Base-by-base conservation (phyloP, 1,139 yeast species). In the Debaryomyces fabryi region DNA sequence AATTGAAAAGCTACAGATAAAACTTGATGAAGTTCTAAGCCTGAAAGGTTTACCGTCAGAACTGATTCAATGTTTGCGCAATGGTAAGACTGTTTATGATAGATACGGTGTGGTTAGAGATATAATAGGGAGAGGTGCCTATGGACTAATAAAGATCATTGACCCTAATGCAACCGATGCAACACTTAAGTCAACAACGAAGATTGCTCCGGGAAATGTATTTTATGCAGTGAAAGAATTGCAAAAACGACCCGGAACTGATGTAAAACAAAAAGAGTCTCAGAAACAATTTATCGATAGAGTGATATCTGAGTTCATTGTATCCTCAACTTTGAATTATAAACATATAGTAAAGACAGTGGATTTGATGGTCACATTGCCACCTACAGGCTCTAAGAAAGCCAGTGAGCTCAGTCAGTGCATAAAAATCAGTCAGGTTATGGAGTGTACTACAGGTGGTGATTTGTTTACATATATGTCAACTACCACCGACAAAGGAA, bases 31-130 rank as follows among this genome's bases (percentile, higher is more conserved):
- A 53, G 63, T 52, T 52, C 58, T 49, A 50, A 64, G 56, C 53
- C 56, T 52, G 53, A 56, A 48, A 57, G 61, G 37, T 56, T 59
- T 49, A 32, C 52, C 39, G 44, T 56, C 62, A 23, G 62, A 61
- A 20, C 63, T 57, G 42, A 43, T 49, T 44, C 44, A 49, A 13
- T 24, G 46, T 5, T 57, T 67, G 13, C 49, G 53, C 13, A 49
- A 49, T 15, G 68, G 67, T 39, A 71, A 68, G 42, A 63, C 74
- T 1, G 59, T 68, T 6, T 61, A 51, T 32, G 86, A 86, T 49
- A 81, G 88, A 58, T 90, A 90, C 63, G 97, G 97, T 25, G 75
- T 80, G 43, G 85, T 92, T 55, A 90, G 83, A 59, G 92, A 86
- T 52, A 82, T 89, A 21, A 80, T 91, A 47, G 97, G 97, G 13